Conservation (phyloP, 129 eudicot genomes). For the Lactuca sativa region DNA sequence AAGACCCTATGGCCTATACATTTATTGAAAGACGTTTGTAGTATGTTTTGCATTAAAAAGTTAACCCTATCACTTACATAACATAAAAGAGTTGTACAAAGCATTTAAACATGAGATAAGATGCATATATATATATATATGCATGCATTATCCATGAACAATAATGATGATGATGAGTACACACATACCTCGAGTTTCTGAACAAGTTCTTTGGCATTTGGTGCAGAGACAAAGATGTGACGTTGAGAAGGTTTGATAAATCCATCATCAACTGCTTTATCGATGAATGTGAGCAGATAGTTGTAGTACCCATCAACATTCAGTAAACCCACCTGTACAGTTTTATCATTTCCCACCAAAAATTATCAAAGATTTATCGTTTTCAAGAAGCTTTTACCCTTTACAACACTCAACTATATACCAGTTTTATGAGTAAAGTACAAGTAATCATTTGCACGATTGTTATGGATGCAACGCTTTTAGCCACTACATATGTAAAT, state of each 20-base stretch:
- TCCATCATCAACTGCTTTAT: constrained; percentile 91
- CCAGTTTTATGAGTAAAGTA: constrained; percentile 12
- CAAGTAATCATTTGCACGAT: constrained; percentile 2
- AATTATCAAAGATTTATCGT: not conserved
- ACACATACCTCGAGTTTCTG: constrained; percentile 73
- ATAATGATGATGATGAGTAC: not conserved
- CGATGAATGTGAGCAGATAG: constrained; percentile 71
- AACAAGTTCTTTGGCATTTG: constrained; percentile 77
- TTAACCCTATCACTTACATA: not conserved
- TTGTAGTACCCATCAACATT: constrained; percentile 85
- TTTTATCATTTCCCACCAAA: not conserved
- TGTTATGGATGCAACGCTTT: too few species aligned
- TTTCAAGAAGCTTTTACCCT: not conserved
- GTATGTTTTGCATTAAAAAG: not conserved
- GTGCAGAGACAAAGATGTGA: constrained; percentile 83
- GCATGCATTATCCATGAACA: constrained; percentile 10
- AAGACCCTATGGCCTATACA: not conserved
- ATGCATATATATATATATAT: too few species aligned
- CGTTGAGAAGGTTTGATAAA: constrained; percentile 81
- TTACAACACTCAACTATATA: not conserved
- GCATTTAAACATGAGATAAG: constrained; percentile 1
- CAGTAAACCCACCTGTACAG: constrained; percentile 70
- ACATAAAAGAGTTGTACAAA: not conserved
- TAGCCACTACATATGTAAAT: not conserved
- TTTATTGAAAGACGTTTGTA: not conserved